Percentiles rank a stretch among this genome's conserved stretches.
Evolutionary conservation across 2,329 filamentous ascomycete species (phyloP).

Genomic region (Sporothrix brasiliensis): DNA sequence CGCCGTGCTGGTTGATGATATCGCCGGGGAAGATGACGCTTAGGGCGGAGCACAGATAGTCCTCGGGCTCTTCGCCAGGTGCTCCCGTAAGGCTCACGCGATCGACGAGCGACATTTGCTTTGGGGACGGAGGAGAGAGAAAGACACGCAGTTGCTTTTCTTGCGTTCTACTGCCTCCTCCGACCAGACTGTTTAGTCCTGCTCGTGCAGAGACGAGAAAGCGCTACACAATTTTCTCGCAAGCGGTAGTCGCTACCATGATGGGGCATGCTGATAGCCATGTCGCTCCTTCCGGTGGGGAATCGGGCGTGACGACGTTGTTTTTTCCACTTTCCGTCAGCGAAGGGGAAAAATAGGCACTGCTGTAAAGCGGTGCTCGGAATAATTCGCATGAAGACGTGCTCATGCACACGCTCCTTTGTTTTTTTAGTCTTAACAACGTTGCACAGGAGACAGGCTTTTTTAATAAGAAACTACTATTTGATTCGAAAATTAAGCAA

Average conservation of each 20-base stretch:
- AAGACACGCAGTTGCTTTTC: background rate
- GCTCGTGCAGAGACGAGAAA: background rate
- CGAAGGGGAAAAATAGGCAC: no score
- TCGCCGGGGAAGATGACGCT: constrained; percentile 70
- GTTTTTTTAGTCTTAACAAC: no score
- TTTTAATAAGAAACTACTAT: background rate
- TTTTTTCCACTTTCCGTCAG: no score
- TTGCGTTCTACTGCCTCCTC: background rate
- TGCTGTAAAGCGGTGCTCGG: no score
- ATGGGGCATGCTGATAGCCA: background rate
- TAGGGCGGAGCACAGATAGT: constrained; percentile 61
- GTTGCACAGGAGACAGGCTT: background rate
- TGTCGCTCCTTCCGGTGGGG: no score
- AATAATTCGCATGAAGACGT: no score
- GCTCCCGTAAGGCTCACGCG: constrained; percentile 49
- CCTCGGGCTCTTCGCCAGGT: constrained; percentile 54
- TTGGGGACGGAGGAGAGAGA: background rate
- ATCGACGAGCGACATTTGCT: constrained; percentile 52
- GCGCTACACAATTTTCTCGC: background rate
- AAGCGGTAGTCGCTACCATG: background rate
- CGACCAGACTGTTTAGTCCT: background rate
- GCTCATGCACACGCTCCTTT: no score
- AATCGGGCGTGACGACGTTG: no score
- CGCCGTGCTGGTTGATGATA: constrained; percentile 66
- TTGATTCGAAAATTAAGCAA: constrained; percentile 23